phyloP scores from a whole-genome alignment of 2,329 filamentous ascomycete species.

The Aspergillus sp. region DNA sequence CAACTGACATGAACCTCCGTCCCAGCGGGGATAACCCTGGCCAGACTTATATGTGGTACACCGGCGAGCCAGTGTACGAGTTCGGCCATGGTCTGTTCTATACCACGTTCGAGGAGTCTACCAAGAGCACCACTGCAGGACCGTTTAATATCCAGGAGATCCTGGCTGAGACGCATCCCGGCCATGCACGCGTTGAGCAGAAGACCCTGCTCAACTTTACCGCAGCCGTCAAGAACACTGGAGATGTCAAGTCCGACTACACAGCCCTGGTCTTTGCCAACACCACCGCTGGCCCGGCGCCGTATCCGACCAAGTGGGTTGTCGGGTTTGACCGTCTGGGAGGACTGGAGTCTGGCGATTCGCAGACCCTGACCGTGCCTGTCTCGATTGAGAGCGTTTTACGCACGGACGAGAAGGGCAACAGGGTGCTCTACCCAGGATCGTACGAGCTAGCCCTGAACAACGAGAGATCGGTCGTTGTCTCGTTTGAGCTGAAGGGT shows the following conservation, averaged over 20 bases:
- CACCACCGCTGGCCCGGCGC: conserved; percentile 40
- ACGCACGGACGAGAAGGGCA: conserved; percentile 37
- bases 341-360: conserved; percentile 23
- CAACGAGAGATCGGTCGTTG: conserved; percentile 37
- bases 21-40: conserved; percentile 41
- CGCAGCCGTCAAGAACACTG: conserved; percentile 38
- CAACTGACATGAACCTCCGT: conserved; percentile 43
- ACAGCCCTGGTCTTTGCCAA: conserved; percentile 42
- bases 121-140: neutral
- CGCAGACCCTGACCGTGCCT: conserved; percentile 31
- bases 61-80: conserved; percentile 38
- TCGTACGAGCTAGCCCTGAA: conserved; percentile 44
- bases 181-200: conserved; percentile 32
- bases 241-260: conserved; percentile 39
- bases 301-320: conserved; percentile 45
- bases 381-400: conserved; percentile 41
- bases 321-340: conserved; percentile 39
- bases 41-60: conserved; percentile 49
- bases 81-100: conserved; percentile 49
- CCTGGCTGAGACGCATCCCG: conserved; percentile 27
- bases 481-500: conserved; percentile 35
- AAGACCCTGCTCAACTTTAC: conserved; percentile 40
- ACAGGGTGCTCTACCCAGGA: conserved; percentile 43
- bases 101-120: conserved; percentile 35
- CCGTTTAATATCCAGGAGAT: conserved; percentile 37